Evolutionary conservation across 116 monocot species (phyloP), one percentile per base, ranked within the genome.

Genomic region (Cymodocea nodosa): DNA sequence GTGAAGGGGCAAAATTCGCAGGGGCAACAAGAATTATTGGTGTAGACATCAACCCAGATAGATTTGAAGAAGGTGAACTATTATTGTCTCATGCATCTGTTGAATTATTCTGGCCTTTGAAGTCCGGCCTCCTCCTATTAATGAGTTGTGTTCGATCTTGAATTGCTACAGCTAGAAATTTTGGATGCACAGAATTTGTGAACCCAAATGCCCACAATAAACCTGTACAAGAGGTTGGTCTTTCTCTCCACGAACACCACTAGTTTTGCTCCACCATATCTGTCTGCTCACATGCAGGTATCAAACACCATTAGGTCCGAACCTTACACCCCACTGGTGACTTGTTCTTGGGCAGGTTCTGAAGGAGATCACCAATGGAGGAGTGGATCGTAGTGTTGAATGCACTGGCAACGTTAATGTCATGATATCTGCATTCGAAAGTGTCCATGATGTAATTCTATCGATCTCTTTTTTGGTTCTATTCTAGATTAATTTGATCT

Each of bases 341-440:
- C 64, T 78, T 80, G 0, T 25, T 10, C 15, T 5, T 53, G 5
- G 0, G 0, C 15, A 89, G 89, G 89, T 89, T 23, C 54, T 89
- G 55, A 76, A 66, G 20, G 86, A 82, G 64, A 86, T 86, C 75
- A 86, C 80, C 8, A 59, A 61, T 23, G 86, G 83, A 7, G 83
- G 82, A 64, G 82, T 80, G 6, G 86, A 83, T 66, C 60, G 80
- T 7, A 80, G 80, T 49, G 50, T 86, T 1, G 86, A 86, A 52
- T 86, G 81, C 74, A 78, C 76, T 0, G 81, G 79, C 61, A 75
- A 74, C 23, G 35, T 77, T 9, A 73, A 81, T 66, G 87, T 79
- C 55, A 87, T 83, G 87, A 84, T 84, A 59, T 83, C 84, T 64
- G 83, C 81, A 22, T 84, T 87, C n/a, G 87, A 87, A 66, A 81